Evolutionary conservation across 441 rosid genomes (phyloP), one percentile per base, ranked within the genome.

Genomic region (Pelargonium fulgidum): DNA sequence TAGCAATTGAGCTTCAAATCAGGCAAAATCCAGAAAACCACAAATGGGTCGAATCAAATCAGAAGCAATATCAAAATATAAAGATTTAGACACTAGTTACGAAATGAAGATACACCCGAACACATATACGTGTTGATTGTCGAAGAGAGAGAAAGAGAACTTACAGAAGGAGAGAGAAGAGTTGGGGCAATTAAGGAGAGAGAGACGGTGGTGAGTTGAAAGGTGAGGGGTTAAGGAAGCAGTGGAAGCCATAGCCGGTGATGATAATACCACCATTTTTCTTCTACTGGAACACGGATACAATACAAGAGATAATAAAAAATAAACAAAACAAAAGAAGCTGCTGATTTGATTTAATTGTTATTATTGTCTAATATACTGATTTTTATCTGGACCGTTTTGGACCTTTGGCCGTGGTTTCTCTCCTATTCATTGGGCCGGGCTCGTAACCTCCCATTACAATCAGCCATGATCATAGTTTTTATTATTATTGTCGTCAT

Each of bases 101-200:
- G 36, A 29, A 29, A 29, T 29, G 36, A 29, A 29, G 36, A 29
- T 1, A 26, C 33, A 26, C 33, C 33, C 33, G 33, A 26, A 29
- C 0, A 29, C 4, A 29, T 29, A 29, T 29, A 29, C 36, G 36
- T 3, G 4, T 29, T 29, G 36, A 29, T 29, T 29, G 36, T 29
- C 4, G 3, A 29, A 29, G 36, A 3, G 4, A 29, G 36, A 22
- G 1, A 26, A 41, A 64, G 45, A n/a, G 17, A 58, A 42, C 70
- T 66, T 61, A 69, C 77, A 70, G 74, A 66, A 70, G 59, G 78
- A 75, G 61, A 75, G 71, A 29, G 66, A 70, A 14, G 64, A 44
- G 48, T 52, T 52, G 4, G 59, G 59, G 59, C 59, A 52, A n/a
- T 52, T 52, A 29, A 29, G 36, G 36, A 29, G 36, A 29, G 36